A percentile compares a stretch with the other conserved stretches of the same genome.
Evolutionary conservation across 1,284 basidiomycete genomes (phyloP).

Genomic region (Ceratobasidium papillatum): DNA sequence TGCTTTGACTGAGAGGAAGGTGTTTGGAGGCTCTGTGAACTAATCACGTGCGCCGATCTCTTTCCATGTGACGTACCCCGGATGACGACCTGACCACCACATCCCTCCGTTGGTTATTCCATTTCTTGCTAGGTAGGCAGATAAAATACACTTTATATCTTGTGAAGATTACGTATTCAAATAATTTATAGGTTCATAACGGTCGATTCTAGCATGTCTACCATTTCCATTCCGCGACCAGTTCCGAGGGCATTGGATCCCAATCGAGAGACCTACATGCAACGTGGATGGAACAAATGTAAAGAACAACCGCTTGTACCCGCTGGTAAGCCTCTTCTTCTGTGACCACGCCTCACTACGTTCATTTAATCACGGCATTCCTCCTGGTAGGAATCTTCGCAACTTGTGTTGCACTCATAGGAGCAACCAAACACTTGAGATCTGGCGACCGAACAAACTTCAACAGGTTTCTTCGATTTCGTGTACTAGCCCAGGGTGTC

Average conservation of each 20-base stretch:
- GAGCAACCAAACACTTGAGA: slow-evolving; percentile 52
- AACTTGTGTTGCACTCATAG: slow-evolving; percentile 53
- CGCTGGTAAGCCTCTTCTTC: slow-evolving; percentile 48
- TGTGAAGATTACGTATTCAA: no score
- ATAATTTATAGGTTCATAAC: background rate
- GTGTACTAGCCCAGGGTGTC: slow-evolving; percentile 54
- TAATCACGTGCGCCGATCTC: slow-evolving; percentile 4
- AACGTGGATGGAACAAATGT: slow-evolving; percentile 54
- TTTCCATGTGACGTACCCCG: background rate
- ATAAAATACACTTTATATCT: no score
- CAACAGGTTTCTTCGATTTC: slow-evolving; percentile 54
- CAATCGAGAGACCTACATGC: slow-evolving; percentile 48
- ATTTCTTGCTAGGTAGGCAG: no score
- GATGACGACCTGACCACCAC: background rate
- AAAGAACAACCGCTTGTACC: slow-evolving; percentile 56
- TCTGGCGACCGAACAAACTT: slow-evolving; percentile 53
- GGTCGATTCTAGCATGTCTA: slow-evolving; percentile 4
- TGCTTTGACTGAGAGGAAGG: background rate
- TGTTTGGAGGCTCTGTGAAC: background rate
- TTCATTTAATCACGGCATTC: background rate
- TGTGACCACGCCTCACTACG: no score
- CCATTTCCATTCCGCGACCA: slow-evolving; percentile 10
- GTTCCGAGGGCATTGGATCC: background rate
- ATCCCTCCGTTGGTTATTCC: no score
- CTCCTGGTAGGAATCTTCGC: slow-evolving; percentile 49